A percentile compares a stretch with the other conserved stretches of the same genome.
These are phyloP conservation scores for Madurella fahalii DNA, from an alignment of 2,329 filamentous ascomycete genomes.

Conservation along the genomic window DNA sequence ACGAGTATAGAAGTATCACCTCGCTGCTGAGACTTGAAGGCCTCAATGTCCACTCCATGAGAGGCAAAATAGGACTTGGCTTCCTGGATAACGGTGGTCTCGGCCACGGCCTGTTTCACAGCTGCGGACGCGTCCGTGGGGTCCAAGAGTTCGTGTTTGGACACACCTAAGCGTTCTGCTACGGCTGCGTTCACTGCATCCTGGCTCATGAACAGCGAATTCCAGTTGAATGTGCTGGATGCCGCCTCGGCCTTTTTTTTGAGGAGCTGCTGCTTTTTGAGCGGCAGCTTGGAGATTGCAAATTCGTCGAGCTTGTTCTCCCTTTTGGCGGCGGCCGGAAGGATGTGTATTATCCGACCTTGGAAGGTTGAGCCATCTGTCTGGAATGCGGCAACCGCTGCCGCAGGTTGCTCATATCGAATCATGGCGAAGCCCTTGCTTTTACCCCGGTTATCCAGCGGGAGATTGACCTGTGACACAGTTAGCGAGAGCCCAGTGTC, in stretches of 20 bases:
- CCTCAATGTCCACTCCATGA: conserved; percentile 86
- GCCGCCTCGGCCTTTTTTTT: conserved; percentile 78
- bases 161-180: conserved; percentile 78
- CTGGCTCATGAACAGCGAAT: conserved; percentile 98
- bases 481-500: conserved; percentile 37
- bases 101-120: conserved; percentile 93
- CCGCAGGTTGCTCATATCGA: conserved; percentile 66
- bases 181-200: conserved; percentile 92
- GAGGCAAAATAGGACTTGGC: conserved; percentile 86
- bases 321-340: conserved; percentile 79
- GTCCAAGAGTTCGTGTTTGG: conserved; percentile 87
- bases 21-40: conserved; percentile 80
- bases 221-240: conserved; percentile 87
- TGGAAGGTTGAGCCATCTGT: conserved; percentile 86
- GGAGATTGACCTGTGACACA: conserved; percentile 72
- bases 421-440: conserved; percentile 92
- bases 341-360: conserved; percentile 84
- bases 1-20: conserved; percentile 86
- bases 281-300: conserved; percentile 80
- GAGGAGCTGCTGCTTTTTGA: conserved; percentile 92
- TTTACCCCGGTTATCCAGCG: conserved; percentile 65
- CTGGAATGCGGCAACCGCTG: conserved; percentile 75
- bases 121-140: conserved; percentile 93
- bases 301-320: conserved; percentile 82
- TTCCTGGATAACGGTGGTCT: conserved; percentile 94